Evolutionary conservation across 768 basidiomycete genomes (phyloP).

Genomic region (Lentinula sp.): DNA sequence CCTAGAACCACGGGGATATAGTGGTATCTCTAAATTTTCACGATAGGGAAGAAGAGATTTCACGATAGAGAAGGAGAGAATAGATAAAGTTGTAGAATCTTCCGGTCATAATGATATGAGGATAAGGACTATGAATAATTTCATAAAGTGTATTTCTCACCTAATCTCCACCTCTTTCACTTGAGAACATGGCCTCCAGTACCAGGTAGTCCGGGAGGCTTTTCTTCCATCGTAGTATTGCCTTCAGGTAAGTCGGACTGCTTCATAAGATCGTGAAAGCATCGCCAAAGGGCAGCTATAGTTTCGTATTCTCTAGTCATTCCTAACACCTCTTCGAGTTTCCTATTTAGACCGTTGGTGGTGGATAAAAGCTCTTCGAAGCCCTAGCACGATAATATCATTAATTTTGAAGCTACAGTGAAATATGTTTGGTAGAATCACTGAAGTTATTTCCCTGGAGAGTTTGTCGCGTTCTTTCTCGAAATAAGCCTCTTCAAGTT

Average conservation of each 20-base stretch:
- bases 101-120: no score
- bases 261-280: slow-evolving; percentile 75
- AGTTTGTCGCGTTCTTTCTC: slow-evolving; percentile 76
- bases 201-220: slow-evolving; percentile 48
- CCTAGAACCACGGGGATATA: no score
- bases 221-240: slow-evolving; percentile 27
- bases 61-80: no score
- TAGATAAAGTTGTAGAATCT: no score
- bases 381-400: slow-evolving; percentile 36
- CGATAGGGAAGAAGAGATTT: no score
- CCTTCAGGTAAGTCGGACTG: slow-evolving; percentile 31
- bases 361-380: slow-evolving; percentile 86
- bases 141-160: no score
- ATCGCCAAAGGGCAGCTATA: slow-evolving; percentile 80
- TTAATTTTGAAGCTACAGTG: not conserved
- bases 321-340: slow-evolving; percentile 86
- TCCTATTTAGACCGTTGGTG: slow-evolving; percentile 82
- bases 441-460: slow-evolving; percentile 66
- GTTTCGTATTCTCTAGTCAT: slow-evolving; percentile 91
- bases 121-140: no score
- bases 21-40: no score
- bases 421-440: slow-evolving; percentile 20
- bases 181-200: slow-evolving; percentile 64
- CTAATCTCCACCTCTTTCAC: slow-evolving; percentile 3
- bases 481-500: slow-evolving; percentile 58